Percentiles rank a stretch among this genome's conserved stretches.
phyloP scores from a whole-genome alignment of 2,329 filamentous ascomycete genomes.

The Paecilomyces sp. region DNA sequence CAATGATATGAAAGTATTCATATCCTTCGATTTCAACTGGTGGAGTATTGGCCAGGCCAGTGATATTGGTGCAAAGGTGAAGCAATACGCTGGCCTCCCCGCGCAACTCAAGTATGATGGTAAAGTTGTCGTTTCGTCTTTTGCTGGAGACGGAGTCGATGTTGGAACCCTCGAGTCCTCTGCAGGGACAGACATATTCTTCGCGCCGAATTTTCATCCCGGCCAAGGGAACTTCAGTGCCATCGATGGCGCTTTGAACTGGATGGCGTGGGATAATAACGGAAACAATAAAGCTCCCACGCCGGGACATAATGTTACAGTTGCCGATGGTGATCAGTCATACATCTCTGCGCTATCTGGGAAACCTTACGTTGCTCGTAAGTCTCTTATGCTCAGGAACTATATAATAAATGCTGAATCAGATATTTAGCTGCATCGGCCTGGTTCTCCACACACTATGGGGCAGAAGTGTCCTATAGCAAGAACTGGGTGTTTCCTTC shows the following conservation, averaged over 20 bases:
- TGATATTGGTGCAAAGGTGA: conserved; percentile 40
- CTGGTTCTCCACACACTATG: conserved; percentile 49
- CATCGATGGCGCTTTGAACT: conserved; percentile 38
- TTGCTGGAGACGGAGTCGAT: conserved; percentile 43
- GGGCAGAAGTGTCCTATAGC: conserved; percentile 36
- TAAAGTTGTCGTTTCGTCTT: conserved; percentile 49
- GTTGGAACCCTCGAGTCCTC: conserved; percentile 34
- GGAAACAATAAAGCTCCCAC: conserved; percentile 46
- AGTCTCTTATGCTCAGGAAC: conserved; percentile 11
- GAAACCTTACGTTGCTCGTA: conserved; percentile 45
- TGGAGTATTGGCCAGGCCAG: conserved; percentile 30
- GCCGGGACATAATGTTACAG: conserved; percentile 29
- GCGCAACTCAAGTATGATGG: conserved; percentile 45
- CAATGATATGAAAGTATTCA: conserved; percentile 46
- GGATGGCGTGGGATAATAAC: conserved; percentile 38
- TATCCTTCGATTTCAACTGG: conserved; percentile 53
- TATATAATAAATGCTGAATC: neutral
- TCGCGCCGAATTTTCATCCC: conserved; percentile 46
- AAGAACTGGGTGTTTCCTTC: conserved; percentile 48
- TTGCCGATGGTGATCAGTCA: conserved; percentile 29
- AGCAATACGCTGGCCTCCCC: conserved; percentile 35
- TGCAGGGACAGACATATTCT: conserved; percentile 41
- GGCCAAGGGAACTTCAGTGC: conserved; percentile 28
- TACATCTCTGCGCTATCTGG: conserved; percentile 25
- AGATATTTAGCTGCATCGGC: conserved; percentile 33